phyloP scores from a whole-genome alignment of 2,329 filamentous ascomycete species.

The Fusarium chaquense region DNA sequence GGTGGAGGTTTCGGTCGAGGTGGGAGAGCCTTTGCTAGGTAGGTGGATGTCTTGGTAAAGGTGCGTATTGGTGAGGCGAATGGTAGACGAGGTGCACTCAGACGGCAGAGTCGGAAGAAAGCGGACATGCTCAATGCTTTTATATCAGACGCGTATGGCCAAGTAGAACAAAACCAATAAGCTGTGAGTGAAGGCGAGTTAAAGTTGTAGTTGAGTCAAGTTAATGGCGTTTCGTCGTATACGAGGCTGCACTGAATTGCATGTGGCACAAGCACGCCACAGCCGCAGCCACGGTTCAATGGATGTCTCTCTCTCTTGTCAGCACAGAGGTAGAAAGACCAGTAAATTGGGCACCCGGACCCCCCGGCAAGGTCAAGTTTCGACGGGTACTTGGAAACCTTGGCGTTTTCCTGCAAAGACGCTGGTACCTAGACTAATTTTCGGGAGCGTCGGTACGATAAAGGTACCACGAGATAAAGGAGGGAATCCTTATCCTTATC shows the following conservation, averaged over 20 bases:
- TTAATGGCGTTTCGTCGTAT: constrained; percentile 4
- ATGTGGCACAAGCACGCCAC: constrained; percentile 36
- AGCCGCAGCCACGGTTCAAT: constrained; percentile 14
- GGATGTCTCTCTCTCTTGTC: background rate
- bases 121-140: constrained; percentile 16
- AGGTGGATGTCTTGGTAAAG: constrained; percentile 51
- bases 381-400: constrained; percentile 3
- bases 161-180: background rate
- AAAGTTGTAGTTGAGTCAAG: constrained; percentile 18
- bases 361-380: constrained; percentile 13
- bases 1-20: constrained; percentile 78
- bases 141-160: background rate
- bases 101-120: constrained; percentile 23
- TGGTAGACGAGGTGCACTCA: background rate
- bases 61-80: constrained; percentile 29
- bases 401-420: background rate
- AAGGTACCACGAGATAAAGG: constrained; percentile 30
- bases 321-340: background rate
- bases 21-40: constrained; percentile 70
- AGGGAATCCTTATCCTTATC: constrained; percentile 30
- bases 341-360: constrained; percentile 21
- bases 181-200: background rate
- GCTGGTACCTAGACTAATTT: constrained; percentile 30
- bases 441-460: constrained; percentile 41
- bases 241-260: constrained; percentile 19